phyloP scores from a whole-genome alignment of 78 protist genomes.

The Polysphondylium violaceum region DNA sequence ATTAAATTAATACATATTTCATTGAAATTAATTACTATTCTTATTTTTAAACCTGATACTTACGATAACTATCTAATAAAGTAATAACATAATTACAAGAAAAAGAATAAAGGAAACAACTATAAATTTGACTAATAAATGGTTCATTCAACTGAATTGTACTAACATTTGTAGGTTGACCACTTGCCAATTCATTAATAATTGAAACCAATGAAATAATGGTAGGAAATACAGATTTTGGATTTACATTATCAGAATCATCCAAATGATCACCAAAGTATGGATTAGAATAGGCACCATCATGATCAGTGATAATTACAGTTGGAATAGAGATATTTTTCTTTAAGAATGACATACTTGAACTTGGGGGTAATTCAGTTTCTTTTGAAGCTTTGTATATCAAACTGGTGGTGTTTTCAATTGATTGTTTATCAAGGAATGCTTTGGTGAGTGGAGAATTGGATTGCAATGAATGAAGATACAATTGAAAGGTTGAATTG shows the following conservation, averaged over 20 bases:
- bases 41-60: not conserved
- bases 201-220: conserved; percentile 2
- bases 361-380: conserved; percentile 73
- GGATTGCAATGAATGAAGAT: not conserved
- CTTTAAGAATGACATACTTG: conserved; percentile 66
- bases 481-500: too few species aligned
- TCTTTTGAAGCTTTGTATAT: not conserved
- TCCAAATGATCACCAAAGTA: conserved; percentile 17
- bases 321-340: not conserved
- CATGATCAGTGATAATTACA: conserved; percentile 69
- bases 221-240: not conserved
- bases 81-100: not conserved
- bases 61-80: conserved; percentile 18
- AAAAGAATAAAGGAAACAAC: conserved; percentile 9
- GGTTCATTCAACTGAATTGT: not conserved
- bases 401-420: not conserved
- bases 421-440: not conserved
- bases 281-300: conserved; percentile 33
- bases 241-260: conserved; percentile 7
- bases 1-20: not conserved
- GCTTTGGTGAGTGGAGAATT: not conserved
- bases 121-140: not conserved
- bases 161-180: too few species aligned
- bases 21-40: too few species aligned
- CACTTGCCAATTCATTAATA: conserved; percentile 46